Evolutionary conservation across 805 yeast genomes (phyloP).

Genomic region (Yarrowia keelungensis): DNA sequence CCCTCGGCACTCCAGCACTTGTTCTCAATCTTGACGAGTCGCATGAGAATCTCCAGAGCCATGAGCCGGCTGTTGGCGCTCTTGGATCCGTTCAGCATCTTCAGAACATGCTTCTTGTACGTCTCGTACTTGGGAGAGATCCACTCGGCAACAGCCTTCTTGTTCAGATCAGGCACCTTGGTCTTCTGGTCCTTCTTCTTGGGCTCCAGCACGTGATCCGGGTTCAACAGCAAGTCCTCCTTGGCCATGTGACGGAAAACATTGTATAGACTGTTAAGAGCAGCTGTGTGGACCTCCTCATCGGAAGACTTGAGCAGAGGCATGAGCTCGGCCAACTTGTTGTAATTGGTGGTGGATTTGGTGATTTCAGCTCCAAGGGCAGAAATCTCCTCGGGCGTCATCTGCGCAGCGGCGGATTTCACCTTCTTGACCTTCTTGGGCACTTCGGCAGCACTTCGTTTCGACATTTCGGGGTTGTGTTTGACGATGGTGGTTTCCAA

Average conservation of each 20-base stretch:
- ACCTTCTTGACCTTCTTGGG: conserved; percentile 22
- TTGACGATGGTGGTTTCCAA: neutral
- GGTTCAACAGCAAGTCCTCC: conserved; percentile 49
- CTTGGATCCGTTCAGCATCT: conserved; percentile 50
- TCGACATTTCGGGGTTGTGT: conserved; percentile 21
- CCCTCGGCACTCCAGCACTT: conserved; percentile 53
- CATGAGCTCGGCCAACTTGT: conserved; percentile 60
- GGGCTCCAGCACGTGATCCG: conserved; percentile 33
- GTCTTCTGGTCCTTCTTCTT: conserved; percentile 41
- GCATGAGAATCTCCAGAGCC: conserved; percentile 45
- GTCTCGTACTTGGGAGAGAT: conserved; percentile 62
- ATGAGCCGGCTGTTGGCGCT: conserved; percentile 40
- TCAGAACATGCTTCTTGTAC: conserved; percentile 57
- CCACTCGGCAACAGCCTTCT: conserved; percentile 66
- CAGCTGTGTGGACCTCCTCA: conserved; percentile 43
- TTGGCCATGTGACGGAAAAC: conserved; percentile 59
- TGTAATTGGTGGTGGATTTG: conserved; percentile 59
- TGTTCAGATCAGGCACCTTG: conserved; percentile 54
- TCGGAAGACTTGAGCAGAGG: conserved; percentile 50
- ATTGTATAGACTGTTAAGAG: conserved; percentile 54
- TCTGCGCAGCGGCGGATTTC: conserved; percentile 10
- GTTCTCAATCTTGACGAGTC: conserved; percentile 59
- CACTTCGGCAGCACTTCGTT: conserved; percentile 32
- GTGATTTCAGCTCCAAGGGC: conserved; percentile 47
- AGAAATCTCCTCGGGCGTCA: conserved; percentile 38